Evolutionary conservation across 768 basidiomycete species (phyloP).

Genomic region (Pisolithus orientalis): DNA sequence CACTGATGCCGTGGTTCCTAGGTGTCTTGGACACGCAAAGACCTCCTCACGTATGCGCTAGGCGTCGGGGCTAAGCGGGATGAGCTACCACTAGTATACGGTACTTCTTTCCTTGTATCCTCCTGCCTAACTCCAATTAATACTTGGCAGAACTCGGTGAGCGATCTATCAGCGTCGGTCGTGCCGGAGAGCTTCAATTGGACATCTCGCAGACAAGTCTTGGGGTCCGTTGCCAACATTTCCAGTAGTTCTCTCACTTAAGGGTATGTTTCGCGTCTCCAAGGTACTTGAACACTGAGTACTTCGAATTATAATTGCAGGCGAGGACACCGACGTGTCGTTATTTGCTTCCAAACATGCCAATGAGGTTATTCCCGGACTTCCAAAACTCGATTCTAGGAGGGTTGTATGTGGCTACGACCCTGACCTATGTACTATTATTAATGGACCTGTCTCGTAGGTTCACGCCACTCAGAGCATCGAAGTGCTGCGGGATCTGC

Average conservation of each 20-base stretch:
- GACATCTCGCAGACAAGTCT: conserved; percentile 41
- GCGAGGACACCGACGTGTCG: conserved; percentile 60
- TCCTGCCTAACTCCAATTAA: background rate
- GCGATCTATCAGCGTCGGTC: background rate
- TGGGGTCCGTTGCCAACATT: conserved; percentile 82
- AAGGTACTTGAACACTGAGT: background rate
- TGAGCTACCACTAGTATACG: conserved; percentile 67
- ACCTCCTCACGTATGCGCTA: conserved; percentile 70
- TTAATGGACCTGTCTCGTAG: conserved; percentile 27
- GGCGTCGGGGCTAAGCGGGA: conserved; percentile 78
- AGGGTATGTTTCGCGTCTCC: conserved; percentile 35
- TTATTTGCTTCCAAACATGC: conserved; percentile 49
- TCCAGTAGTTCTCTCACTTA: conserved; percentile 72
- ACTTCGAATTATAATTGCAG: conserved; percentile 16
- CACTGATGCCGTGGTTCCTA: conserved; percentile 17
- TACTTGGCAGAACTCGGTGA: conserved; percentile 44
- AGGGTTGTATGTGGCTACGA: conserved; percentile 45
- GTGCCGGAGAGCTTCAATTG: background rate
- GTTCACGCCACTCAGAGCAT: conserved; percentile 79
- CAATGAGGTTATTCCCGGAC: conserved; percentile 45
- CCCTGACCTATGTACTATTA: background rate
- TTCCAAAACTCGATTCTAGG: conserved; percentile 67
- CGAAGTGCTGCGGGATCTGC: conserved; percentile 73
- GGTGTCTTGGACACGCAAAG: conserved; percentile 84
- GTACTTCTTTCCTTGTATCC: conserved; percentile 29